Conservation (phyloP, 2,329 filamentous ascomycete genomes). For the Aspergillus chevalieri region DNA sequence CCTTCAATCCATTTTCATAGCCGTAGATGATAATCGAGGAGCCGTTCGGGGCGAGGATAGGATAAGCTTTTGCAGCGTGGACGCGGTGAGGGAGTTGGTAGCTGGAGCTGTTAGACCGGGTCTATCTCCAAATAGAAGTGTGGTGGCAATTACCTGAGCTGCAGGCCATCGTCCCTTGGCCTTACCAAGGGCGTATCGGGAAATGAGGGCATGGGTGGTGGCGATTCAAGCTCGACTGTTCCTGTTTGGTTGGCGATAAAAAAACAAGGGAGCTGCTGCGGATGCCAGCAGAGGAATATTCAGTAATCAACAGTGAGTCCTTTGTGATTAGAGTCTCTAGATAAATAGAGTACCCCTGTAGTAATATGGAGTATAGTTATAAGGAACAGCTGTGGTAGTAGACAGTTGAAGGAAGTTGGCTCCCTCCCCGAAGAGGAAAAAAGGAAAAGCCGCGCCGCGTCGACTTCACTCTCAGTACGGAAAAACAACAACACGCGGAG, state of each 20-base stretch:
- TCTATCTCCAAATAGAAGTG: constrained; percentile 6
- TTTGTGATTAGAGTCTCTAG: neutral
- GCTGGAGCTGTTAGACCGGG: constrained; percentile 31
- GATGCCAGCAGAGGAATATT: neutral
- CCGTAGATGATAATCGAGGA: constrained; percentile 58
- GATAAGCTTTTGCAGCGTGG: constrained; percentile 53
- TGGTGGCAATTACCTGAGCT: constrained; percentile 32
- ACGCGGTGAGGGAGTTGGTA: constrained; percentile 56
- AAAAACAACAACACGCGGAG: neutral
- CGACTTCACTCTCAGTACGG: neutral
- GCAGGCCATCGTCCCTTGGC: constrained; percentile 34
- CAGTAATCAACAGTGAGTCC: neutral
- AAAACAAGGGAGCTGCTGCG: constrained; percentile 7
- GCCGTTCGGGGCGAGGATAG: constrained; percentile 53
- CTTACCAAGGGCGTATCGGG: constrained; percentile 33
- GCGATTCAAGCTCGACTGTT: constrained; percentile 7
- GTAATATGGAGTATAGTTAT: no score
- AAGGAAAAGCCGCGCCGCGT: neutral
- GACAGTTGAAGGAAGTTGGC: neutral
- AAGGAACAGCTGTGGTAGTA: no score
- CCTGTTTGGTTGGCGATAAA: constrained; percentile 11
- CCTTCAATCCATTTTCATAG: constrained; percentile 51
- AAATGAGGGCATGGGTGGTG: constrained; percentile 28
- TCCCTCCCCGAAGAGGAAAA: neutral
- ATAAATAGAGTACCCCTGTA: no score